Conservation (phyloP, 1,284 basidiomycete genomes). For the Ceratobasidium papillatum region DNA sequence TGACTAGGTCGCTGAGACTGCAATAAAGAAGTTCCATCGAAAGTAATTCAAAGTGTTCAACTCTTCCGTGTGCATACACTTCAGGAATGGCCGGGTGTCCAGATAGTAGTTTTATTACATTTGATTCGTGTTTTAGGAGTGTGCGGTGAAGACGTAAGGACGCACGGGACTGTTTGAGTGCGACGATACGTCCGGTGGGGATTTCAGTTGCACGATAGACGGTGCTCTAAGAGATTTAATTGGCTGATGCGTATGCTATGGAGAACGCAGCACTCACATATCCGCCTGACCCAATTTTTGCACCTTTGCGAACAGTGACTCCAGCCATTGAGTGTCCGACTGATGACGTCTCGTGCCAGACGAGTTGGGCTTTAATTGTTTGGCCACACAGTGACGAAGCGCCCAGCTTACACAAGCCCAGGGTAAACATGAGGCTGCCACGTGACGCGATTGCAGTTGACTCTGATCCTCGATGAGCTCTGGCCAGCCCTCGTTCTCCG, state of each 20-base stretch:
- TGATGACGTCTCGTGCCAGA: too few species aligned
- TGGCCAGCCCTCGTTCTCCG: background rate
- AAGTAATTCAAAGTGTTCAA: conserved; percentile 45
- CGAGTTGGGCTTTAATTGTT: too few species aligned
- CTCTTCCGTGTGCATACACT: conserved; percentile 37
- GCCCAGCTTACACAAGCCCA: background rate
- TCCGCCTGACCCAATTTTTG: background rate
- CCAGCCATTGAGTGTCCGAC: too few species aligned
- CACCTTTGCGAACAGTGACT: background rate
- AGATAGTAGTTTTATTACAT: conserved; percentile 42
- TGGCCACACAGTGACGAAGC: too few species aligned
- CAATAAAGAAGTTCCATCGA: conserved; percentile 39
- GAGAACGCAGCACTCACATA: background rate
- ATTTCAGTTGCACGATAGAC: background rate
- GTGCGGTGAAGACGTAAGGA: conserved; percentile 40
- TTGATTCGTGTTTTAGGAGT: conserved; percentile 41
- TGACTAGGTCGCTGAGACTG: background rate
- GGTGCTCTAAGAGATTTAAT: background rate
- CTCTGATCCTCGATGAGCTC: conserved; percentile 37
- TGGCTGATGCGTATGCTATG: background rate
- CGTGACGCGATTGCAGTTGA: conserved; percentile 18
- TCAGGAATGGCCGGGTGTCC: conserved; percentile 44
- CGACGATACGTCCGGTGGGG: background rate
- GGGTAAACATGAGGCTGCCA: conserved; percentile 12
- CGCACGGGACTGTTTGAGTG: conserved; percentile 41